A percentile compares a stretch with the other conserved stretches of the same genome.
Conservation (phyloP, 805 yeast species). For the Vanderwaltozyma polyspora region DNA sequence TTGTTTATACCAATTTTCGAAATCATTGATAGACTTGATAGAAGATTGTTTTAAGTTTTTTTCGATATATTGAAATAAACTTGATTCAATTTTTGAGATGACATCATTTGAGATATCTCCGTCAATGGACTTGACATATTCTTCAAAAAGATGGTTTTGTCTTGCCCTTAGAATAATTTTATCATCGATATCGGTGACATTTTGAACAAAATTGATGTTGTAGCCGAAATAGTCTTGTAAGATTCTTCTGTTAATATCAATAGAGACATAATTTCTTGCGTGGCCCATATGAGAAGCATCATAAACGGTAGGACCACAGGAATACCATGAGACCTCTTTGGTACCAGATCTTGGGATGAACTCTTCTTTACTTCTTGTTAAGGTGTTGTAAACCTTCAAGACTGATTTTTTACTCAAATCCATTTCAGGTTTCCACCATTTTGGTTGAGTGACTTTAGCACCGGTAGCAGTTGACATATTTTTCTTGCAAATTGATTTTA, state of each 20-base stretch:
- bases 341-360: constrained; percentile 56
- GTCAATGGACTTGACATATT: constrained; percentile 33
- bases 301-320: constrained; percentile 97
- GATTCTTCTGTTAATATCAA: constrained; percentile 84
- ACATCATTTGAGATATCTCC: constrained; percentile 24
- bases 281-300: constrained; percentile 97
- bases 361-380: constrained; percentile 69
- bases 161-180: constrained; percentile 92
- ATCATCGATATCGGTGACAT: constrained; percentile 97
- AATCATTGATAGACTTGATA: constrained; percentile 27
- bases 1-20: constrained; percentile 39
- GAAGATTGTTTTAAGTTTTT: constrained; percentile 39
- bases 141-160: constrained; percentile 68
- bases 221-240: constrained; percentile 87
- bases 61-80: constrained; percentile 38
- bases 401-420: constrained; percentile 13
- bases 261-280: constrained; percentile 91
- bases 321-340: constrained; percentile 79
- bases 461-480: constrained; percentile 6
- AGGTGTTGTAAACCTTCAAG: constrained; percentile 66
- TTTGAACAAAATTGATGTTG: constrained; percentile 79
- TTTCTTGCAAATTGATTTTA: constrained; percentile 1
- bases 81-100: constrained; percentile 29
- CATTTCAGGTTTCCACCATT: constrained; percentile 35
- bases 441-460: constrained; percentile 36